Percentiles rank a stretch among this genome's conserved stretches.
Evolutionary conservation across 108 stramenopile species (phyloP).

Genomic region (Fistulifera pelliculosa): DNA sequence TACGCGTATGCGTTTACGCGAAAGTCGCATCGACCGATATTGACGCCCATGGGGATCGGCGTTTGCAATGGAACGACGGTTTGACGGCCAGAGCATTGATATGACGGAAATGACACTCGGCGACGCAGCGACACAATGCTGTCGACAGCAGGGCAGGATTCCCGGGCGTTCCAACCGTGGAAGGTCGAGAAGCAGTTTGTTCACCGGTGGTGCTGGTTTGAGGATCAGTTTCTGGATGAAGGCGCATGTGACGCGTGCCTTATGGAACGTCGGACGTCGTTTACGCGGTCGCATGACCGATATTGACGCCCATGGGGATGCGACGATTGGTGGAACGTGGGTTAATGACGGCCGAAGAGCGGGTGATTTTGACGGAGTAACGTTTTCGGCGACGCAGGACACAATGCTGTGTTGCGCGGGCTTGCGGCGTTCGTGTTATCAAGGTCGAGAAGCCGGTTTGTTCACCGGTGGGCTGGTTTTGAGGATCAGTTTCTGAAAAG

Average conservation of each 20-base stretch:
- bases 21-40: constrained; percentile 84
- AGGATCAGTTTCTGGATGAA: too few relatives aligned
- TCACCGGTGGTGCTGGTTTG: too few relatives aligned
- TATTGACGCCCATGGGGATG: constrained; percentile 82
- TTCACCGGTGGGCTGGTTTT: constrained; percentile 69
- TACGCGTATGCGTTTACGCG: too few relatives aligned
- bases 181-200: constrained; percentile 64
- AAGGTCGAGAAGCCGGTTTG: constrained; percentile 68
- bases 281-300: constrained; percentile 82
- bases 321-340: constrained; percentile 77
- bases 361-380: constrained; percentile 63
- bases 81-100: constrained; percentile 73
- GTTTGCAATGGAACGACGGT: constrained; percentile 74
- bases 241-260: too few relatives aligned
- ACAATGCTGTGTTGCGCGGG: constrained; percentile 83
- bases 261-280: too few relatives aligned
- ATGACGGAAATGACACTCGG: constrained; percentile 58
- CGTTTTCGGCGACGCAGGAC: constrained; percentile 78
- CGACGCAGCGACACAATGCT: constrained; percentile 80
- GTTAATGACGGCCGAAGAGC: constrained; percentile 62
- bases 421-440: constrained; percentile 66
- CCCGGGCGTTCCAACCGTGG: constrained; percentile 72
- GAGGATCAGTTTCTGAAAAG: constrained; percentile 81
- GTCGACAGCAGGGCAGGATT: too few relatives aligned
- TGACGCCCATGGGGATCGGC: constrained; percentile 82